These are phyloP conservation scores for Plantago ovata DNA, from an alignment of 257 asterid genomes.

Conservation along the genomic window DNA sequence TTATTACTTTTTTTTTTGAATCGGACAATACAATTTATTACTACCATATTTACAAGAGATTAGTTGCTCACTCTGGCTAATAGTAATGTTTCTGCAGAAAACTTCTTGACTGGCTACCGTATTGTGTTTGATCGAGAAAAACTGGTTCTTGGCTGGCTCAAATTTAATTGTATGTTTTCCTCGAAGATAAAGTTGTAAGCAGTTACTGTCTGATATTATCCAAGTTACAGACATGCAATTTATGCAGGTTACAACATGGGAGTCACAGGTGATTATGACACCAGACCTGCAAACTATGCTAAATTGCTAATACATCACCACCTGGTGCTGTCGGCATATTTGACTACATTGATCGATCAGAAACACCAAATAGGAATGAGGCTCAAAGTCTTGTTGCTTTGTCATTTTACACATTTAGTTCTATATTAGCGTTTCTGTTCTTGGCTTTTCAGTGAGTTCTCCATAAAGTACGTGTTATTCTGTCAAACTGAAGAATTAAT, in stretches of 20 bases:
- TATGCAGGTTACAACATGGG: conserved; percentile 62
- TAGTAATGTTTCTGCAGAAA: conserved; percentile 40
- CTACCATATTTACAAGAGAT: background rate
- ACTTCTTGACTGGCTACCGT: conserved; percentile 82
- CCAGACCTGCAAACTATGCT: conserved; percentile 36
- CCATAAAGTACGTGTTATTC: too few species aligned
- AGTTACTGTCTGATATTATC: background rate
- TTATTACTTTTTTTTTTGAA: too few species aligned
- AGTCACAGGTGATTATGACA: conserved; percentile 26
- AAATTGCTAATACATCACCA: conserved; percentile 42
- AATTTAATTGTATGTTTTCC: conserved; percentile 54
- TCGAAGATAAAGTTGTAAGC: background rate
- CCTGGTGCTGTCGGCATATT: conserved; percentile 38
- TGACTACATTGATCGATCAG: conserved; percentile 28
- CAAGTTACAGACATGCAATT: background rate
- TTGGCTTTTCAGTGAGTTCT: conserved; percentile 11
- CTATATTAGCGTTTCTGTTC: conserved; percentile 22
- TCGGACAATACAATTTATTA: too few species aligned
- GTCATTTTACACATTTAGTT: conserved; percentile 22
- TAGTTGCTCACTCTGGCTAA: background rate
- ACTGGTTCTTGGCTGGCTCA: conserved; percentile 79
- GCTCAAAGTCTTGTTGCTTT: conserved; percentile 33
- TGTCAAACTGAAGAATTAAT: too few species aligned
- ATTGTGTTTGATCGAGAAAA: conserved; percentile 82
- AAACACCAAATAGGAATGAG: conserved; percentile 20